Percentiles rank a stretch among this genome's conserved stretches.
phyloP scores from a whole-genome alignment of 139 green algal genomes.

The Coelastrella sp. region DNA sequence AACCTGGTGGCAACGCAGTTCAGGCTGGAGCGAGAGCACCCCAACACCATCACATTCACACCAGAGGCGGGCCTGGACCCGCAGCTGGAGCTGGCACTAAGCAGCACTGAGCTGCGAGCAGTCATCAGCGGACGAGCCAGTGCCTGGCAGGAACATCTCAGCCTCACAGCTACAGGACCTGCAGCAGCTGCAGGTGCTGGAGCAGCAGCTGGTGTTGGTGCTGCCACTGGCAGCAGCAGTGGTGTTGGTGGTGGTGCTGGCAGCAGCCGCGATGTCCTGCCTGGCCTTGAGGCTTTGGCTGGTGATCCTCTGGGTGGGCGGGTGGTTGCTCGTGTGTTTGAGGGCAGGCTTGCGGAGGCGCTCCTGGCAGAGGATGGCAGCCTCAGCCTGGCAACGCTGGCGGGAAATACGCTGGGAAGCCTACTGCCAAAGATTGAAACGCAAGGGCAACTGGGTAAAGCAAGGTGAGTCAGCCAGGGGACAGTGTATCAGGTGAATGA shows the following conservation, averaged over 20 bases:
- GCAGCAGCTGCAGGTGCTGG: background rate
- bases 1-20: constrained; percentile 97
- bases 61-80: constrained; percentile 82
- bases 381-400: constrained; percentile 91
- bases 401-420: constrained; percentile 84
- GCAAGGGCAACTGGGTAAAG: constrained; percentile 86
- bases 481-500: too few species aligned
- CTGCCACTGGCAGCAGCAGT: background rate
- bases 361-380: constrained; percentile 94
- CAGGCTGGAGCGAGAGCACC: constrained; percentile 85
- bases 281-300: background rate
- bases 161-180: constrained; percentile 53
- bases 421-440: constrained; percentile 97
- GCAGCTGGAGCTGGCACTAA: constrained; percentile 75
- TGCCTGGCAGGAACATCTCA: constrained; percentile 79
- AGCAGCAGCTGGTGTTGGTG: background rate
- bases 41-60: constrained; percentile 88
- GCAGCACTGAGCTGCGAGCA: constrained; percentile 77
- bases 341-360: constrained; percentile 89
- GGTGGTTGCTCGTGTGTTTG: constrained; percentile 92
- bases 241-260: background rate
- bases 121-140: constrained; percentile 77
- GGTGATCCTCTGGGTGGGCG: constrained; percentile 22
- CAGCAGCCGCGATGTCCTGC: background rate
- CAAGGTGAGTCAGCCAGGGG: constrained; percentile 53